Percentiles rank a stretch among this genome's conserved stretches.
Evolutionary conservation across 148 eudicot species (phyloP).

Genomic region (Rheum nobile): DNA sequence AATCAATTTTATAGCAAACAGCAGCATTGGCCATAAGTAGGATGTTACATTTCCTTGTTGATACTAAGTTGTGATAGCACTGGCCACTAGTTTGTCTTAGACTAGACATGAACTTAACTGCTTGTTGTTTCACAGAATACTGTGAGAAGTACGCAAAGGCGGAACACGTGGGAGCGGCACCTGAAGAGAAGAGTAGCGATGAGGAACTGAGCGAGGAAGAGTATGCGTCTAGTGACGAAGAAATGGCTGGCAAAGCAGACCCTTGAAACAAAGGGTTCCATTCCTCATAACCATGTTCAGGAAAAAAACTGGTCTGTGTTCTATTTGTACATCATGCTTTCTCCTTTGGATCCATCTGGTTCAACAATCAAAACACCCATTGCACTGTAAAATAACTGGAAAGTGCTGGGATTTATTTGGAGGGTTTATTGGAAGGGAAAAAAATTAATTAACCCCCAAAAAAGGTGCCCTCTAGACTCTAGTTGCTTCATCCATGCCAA

Average conservation of each 20-base stretch:
- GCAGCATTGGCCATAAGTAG: background rate
- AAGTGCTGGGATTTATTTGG: background rate
- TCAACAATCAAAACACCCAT: background rate
- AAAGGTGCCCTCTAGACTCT: background rate
- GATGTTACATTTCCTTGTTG: background rate
- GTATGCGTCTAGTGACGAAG: constrained; percentile 12
- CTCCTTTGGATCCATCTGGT: background rate
- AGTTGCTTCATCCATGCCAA: background rate
- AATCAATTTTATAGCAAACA: background rate
- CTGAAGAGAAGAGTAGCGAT: constrained; percentile 17
- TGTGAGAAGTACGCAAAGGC: constrained; percentile 62
- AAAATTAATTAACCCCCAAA: background rate
- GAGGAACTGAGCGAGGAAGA: constrained; percentile 13
- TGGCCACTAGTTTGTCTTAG: background rate
- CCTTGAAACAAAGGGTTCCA: constrained; percentile 7
- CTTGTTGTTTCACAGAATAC: constrained; percentile 30
- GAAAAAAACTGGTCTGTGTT: background rate
- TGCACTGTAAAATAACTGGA: background rate
- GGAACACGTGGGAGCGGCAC: constrained; percentile 49
- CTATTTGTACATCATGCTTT: background rate
- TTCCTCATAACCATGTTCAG: background rate
- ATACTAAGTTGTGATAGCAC: background rate
- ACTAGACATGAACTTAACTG: background rate
- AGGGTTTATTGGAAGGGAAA: background rate
- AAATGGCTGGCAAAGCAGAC: constrained; percentile 13